Base-by-base conservation (phyloP, 352 stramenopile species). In the Phytophthora meadii region DNA sequence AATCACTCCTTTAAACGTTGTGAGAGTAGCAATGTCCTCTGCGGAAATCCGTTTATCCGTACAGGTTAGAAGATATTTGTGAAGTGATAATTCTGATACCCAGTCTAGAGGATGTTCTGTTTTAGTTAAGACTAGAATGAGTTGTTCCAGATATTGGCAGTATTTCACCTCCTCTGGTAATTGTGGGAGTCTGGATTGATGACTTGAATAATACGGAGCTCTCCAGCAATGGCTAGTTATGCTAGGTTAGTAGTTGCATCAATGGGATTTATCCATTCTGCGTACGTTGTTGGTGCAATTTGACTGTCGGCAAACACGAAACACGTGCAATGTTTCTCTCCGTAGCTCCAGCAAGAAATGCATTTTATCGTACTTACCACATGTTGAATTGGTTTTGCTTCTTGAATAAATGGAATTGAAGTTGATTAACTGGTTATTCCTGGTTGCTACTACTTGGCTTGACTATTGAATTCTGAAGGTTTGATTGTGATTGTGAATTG, bases 181-280 rank as follows among this genome's bases (percentile, higher is more conserved):
- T 30, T 64, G 58, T 8, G 75, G 65, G 0, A 85, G 24, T 45
- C 64, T 66, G 1, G 72, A 17, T 89, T 89, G 42, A 85, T 77
- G 34, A 89, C 68, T 58, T 87, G 74, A 28, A 86, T 54, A 8
- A 74, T 75, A 9, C 68, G 70, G 15, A 88, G 52, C 9, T 88
- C 57, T 2, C 77, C 79, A 6, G 71, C 62, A 2, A 61, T 37
- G 0, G 79, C 74, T 0, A 87, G 34, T 6, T 67, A 42, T 2
- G 59, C 54, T 0, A 84, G 67, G n/a, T 83, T 57, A 0, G 50
- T 22, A 0, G 72, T 75, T 2, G 65, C 70, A 25, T 87, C 76
- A 1, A 65, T 63, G 2, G 77, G 74, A 14, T 82, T 51, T 0
- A 46, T 64, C 79, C 77, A 88, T 15, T 83, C 69, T 0, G 61